Evolutionary conservation across 805 yeast species (phyloP).

Genomic region (Starmerella sp.): DNA sequence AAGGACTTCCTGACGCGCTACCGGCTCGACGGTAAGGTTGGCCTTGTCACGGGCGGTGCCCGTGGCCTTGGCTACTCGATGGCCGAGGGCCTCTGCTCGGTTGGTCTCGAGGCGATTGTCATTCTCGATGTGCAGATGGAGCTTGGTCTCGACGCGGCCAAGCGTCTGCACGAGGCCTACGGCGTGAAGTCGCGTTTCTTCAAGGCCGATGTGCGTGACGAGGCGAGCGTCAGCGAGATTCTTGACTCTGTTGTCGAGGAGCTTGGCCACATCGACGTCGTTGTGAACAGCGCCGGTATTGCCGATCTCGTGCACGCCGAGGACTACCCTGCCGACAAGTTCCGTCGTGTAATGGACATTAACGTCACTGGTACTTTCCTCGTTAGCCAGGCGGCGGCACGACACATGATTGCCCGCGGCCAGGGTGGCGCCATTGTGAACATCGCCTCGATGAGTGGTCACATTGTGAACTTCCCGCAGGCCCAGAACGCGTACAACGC

Average conservation of each 20-base stretch:
- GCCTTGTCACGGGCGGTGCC: conserved; percentile 56
- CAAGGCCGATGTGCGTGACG: conserved; percentile 53
- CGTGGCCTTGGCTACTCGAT: conserved; percentile 54
- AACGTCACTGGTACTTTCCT: conserved; percentile 57
- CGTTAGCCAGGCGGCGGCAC: conserved; percentile 55
- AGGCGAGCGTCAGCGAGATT: conserved; percentile 37
- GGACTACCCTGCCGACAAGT: conserved; percentile 53
- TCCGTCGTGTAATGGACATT: conserved; percentile 52
- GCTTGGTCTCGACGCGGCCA: conserved; percentile 51
- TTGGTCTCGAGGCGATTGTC: conserved; percentile 44
- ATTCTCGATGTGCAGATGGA: conserved; percentile 48
- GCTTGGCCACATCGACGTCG: conserved; percentile 45
- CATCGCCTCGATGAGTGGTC: conserved; percentile 62
- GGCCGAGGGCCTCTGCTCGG: conserved; percentile 49
- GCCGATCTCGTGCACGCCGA: conserved; percentile 61
- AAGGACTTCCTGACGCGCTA: conserved; percentile 34
- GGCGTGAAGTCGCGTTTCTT: conserved; percentile 52
- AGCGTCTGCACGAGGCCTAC: conserved; percentile 39
- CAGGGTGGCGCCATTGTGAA: conserved; percentile 48
- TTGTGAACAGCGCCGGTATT: conserved; percentile 56
- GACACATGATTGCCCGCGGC: conserved; percentile 50
- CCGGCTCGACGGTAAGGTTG: conserved; percentile 53
- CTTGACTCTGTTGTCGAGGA: conserved; percentile 43
- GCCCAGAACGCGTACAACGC: conserved; percentile 62
- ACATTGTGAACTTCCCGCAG: conserved; percentile 63